Percentiles rank a stretch among this genome's conserved stretches.
Evolutionary conservation across 2,329 filamentous ascomycete species (phyloP).

Genomic region (Arthrocladium fulminans): DNA sequence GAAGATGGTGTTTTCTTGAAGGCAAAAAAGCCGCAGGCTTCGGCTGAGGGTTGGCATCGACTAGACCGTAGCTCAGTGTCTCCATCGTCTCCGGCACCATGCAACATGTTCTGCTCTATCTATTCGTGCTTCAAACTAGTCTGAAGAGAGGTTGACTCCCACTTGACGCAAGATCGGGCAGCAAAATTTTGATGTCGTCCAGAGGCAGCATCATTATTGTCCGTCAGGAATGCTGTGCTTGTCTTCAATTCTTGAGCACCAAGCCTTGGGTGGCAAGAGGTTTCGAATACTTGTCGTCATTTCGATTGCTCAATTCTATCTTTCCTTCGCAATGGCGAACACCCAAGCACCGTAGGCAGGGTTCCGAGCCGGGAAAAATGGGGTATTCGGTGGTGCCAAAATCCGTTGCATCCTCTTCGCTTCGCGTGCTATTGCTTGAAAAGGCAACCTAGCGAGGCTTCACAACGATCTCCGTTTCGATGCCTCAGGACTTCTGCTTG

Average conservation of each 20-base stretch:
- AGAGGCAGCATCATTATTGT: slow-evolving; percentile 24
- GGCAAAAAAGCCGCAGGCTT: slow-evolving; percentile 6
- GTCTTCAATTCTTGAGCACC: background rate
- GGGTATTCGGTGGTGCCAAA: too few relatives aligned
- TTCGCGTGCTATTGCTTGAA: too few relatives aligned
- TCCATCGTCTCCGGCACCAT: background rate
- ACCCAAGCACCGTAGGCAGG: too few relatives aligned
- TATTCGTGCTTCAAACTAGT: too few relatives aligned
- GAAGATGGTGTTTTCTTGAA: slow-evolving; percentile 61
- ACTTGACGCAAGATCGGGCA: too few relatives aligned
- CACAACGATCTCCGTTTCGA: too few relatives aligned
- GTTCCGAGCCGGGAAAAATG: too few relatives aligned
- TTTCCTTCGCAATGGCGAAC: too few relatives aligned
- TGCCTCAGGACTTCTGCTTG: slow-evolving; percentile 29
- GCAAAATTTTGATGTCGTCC: slow-evolving; percentile 5
- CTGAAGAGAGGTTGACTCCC: too few relatives aligned
- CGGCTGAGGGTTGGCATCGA: background rate
- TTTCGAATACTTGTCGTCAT: background rate
- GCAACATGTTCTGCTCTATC: slow-evolving; percentile 2
- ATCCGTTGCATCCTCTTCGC: too few relatives aligned
- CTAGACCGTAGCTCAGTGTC: background rate
- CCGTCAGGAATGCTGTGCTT: slow-evolving; percentile 21
- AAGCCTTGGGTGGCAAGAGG: background rate
- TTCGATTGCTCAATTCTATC: background rate
- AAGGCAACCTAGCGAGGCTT: too few relatives aligned